These are phyloP conservation scores for Cylindrotheca fusiformis DNA, from an alignment of 108 stramenopile species.

Conservation along the genomic window DNA sequence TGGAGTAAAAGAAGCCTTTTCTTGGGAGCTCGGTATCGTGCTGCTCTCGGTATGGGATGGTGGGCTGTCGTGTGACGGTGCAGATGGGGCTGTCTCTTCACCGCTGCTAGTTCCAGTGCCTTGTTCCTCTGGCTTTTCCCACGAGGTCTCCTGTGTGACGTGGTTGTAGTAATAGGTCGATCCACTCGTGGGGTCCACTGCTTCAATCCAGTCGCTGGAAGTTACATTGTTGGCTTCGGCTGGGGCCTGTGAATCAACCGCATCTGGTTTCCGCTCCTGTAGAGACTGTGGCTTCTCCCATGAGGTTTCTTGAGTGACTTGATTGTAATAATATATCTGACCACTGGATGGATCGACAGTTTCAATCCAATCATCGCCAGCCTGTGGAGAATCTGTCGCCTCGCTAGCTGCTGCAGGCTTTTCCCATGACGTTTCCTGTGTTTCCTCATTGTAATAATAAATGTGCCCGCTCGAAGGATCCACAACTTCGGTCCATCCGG, in stretches of 20 bases:
- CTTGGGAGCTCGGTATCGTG: slow-evolving; percentile 79
- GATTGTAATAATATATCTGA: slow-evolving; percentile 72
- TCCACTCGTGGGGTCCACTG: slow-evolving; percentile 38
- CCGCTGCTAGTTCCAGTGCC: neutral
- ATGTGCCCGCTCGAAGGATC: slow-evolving; percentile 51
- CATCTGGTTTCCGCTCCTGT: neutral
- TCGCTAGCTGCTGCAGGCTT: slow-evolving; percentile 20
- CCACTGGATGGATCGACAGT: slow-evolving; percentile 29
- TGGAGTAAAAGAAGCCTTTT: slow-evolving; percentile 27
- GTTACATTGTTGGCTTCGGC: neutral
- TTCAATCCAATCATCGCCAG: slow-evolving; percentile 26
- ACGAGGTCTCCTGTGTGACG: slow-evolving; percentile 34
- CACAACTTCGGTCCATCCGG: slow-evolving; percentile 56
- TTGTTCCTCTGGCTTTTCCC: slow-evolving; percentile 23
- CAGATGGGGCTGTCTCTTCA: neutral
- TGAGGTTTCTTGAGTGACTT: slow-evolving; percentile 74
- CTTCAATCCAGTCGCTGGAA: slow-evolving; percentile 36
- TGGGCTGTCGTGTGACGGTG: slow-evolving; percentile 16
- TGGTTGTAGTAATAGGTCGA: slow-evolving; percentile 40
- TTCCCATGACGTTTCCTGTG: slow-evolving; percentile 64
- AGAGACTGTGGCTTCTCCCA: slow-evolving; percentile 61
- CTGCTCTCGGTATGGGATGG: slow-evolving; percentile 18
- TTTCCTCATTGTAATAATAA: slow-evolving; percentile 59
- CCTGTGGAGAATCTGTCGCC: slow-evolving; percentile 1
- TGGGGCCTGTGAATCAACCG: neutral